These are phyloP conservation scores for Pythium dissimile DNA, from an alignment of 352 stramenopile genomes.

Conservation along the genomic window DNA sequence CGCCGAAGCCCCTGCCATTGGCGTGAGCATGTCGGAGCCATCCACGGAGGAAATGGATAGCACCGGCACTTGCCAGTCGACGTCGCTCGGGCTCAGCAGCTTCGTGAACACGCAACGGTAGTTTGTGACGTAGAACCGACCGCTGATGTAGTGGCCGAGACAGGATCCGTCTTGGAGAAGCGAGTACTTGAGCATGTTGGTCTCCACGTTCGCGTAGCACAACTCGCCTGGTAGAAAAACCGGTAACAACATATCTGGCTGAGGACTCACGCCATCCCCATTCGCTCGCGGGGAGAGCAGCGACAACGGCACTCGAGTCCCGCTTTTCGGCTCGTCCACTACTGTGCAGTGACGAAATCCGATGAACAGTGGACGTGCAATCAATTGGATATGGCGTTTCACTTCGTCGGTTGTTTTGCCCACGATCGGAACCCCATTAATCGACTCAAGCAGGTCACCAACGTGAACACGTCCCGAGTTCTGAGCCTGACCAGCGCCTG, in stretches of 20 bases:
- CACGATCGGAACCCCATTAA: slow-evolving; percentile 75
- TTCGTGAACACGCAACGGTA: slow-evolving; percentile 80
- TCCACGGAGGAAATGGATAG: slow-evolving; percentile 73
- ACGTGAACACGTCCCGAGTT: slow-evolving; percentile 55
- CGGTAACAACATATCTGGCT: slow-evolving; percentile 14
- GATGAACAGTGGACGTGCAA: slow-evolving; percentile 64
- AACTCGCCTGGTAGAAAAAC: slow-evolving; percentile 68
- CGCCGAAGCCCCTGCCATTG: slow-evolving; percentile 20
- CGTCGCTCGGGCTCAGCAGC: slow-evolving; percentile 38
- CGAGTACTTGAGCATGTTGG: slow-evolving; percentile 57
- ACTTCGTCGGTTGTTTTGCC: slow-evolving; percentile 75
- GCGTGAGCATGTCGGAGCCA: slow-evolving; percentile 34
- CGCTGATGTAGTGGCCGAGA: slow-evolving; percentile 62
- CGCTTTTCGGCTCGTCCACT: slow-evolving; percentile 8
- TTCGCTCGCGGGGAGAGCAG: slow-evolving; percentile 12
- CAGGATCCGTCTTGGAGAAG: slow-evolving; percentile 66
- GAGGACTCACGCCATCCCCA: neutral
- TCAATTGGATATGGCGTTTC: slow-evolving; percentile 70
- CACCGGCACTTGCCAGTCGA: slow-evolving; percentile 77
- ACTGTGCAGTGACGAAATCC: slow-evolving; percentile 51
- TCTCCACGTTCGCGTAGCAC: slow-evolving; percentile 78
- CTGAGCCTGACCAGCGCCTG: slow-evolving; percentile 52
- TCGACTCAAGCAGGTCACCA: slow-evolving; percentile 71
- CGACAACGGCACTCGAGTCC: slow-evolving; percentile 15
- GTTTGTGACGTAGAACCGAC: slow-evolving; percentile 81